A percentile compares a stretch with the other conserved stretches of the same genome.
Evolutionary conservation across 371 early-diverging fungal genomes (phyloP).

Genomic region (Mucor velutinosus): DNA sequence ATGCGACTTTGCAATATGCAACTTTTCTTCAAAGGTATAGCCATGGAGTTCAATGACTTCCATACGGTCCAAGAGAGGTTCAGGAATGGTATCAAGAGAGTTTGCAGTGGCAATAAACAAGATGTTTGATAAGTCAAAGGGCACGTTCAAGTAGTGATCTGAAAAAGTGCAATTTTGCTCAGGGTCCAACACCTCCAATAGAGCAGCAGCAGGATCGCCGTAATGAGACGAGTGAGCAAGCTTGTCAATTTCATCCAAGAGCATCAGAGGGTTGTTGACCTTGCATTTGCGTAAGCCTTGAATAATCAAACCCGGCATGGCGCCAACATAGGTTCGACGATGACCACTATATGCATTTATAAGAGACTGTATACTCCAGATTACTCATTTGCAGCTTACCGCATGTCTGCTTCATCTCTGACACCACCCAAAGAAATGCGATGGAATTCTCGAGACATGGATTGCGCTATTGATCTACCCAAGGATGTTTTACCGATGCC

Average conservation of each 20-base stretch:
- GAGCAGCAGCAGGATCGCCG: slow-evolving; percentile 83
- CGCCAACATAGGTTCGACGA: slow-evolving; percentile 88
- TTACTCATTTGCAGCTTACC: slow-evolving; percentile 16
- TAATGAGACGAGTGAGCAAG: slow-evolving; percentile 65
- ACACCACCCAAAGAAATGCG: slow-evolving; percentile 88
- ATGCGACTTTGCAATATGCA: slow-evolving; percentile 53
- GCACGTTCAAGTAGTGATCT: slow-evolving; percentile 86
- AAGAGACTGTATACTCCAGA: not conserved
- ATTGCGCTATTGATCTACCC: slow-evolving; percentile 78
- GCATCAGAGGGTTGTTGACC: slow-evolving; percentile 80
- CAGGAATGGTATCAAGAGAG: slow-evolving; percentile 74
- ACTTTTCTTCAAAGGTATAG: slow-evolving; percentile 86
- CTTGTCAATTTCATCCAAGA: slow-evolving; percentile 74
- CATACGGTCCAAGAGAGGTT: slow-evolving; percentile 87
- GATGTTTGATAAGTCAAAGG: slow-evolving; percentile 82
- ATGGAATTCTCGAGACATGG: slow-evolving; percentile 80
- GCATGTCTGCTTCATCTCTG: slow-evolving; percentile 87
- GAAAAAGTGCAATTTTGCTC: slow-evolving; percentile 81
- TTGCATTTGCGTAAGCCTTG: slow-evolving; percentile 74
- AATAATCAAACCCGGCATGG: slow-evolving; percentile 84
- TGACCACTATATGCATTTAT: slow-evolving; percentile 63
- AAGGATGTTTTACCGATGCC: slow-evolving; percentile 87
- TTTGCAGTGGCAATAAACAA: slow-evolving; percentile 91
- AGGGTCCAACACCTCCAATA: slow-evolving; percentile 88
- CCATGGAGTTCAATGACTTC: slow-evolving; percentile 82